phyloP scores from a whole-genome alignment of 1,284 basidiomycete species.

The Fomes fomentarius region DNA sequence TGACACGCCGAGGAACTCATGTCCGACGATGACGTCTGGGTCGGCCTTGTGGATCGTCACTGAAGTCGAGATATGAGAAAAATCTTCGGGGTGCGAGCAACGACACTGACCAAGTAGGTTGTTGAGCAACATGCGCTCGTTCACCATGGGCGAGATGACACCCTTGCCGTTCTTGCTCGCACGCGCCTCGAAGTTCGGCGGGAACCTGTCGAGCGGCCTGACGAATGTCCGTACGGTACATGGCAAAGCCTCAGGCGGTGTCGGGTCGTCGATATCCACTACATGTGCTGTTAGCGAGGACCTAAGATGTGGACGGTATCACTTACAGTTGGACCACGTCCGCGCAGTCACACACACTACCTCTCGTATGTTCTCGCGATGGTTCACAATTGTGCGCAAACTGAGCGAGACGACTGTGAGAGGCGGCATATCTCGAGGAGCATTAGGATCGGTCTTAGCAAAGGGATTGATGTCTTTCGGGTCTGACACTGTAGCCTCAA shows the following conservation, averaged over 20 bases:
- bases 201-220: conserved; percentile 92
- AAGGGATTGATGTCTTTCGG: conserved; percentile 91
- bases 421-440: conserved; percentile 86
- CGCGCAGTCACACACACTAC: conserved; percentile 86
- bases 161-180: conserved; percentile 69
- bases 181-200: conserved; percentile 79
- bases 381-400: conserved; percentile 92
- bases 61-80: conserved; percentile 32
- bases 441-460: conserved; percentile 68
- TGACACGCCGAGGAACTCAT: conserved; percentile 92
- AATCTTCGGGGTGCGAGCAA: conserved; percentile 8
- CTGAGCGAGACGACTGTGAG: conserved; percentile 92
- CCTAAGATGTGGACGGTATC: not conserved
- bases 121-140: conserved; percentile 88
- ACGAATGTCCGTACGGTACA: conserved; percentile 89
- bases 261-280: conserved; percentile 90
- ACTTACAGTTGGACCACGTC: conserved; percentile 88
- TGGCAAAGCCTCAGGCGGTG: conserved; percentile 84
- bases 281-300: not conserved
- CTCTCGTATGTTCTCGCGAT: conserved; percentile 92
- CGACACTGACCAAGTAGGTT: conserved; percentile 69
- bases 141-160: conserved; percentile 76
- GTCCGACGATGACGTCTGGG: conserved; percentile 94
- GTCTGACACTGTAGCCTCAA: conserved; percentile 85
- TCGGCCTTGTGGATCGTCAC: conserved; percentile 87